Evolutionary conservation across 1,284 basidiomycete species (phyloP).

Genomic region (Thecaphora thlaspeos): DNA sequence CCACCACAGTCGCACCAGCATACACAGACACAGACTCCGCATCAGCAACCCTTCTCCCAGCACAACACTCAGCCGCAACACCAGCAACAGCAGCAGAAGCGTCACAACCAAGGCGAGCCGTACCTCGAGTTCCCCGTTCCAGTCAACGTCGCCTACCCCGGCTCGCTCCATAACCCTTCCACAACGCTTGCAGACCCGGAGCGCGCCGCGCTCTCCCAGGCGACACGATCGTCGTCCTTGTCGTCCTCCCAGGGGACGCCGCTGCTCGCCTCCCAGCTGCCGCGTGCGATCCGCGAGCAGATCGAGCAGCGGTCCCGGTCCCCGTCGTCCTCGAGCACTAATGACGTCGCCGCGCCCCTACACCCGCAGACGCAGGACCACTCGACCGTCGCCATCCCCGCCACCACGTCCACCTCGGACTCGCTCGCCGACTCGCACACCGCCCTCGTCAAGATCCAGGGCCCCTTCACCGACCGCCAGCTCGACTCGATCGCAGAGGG

Average conservation of each 20-base stretch:
- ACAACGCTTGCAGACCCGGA: constrained; percentile 29
- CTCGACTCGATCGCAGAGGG: constrained; percentile 90
- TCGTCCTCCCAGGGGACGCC: no score
- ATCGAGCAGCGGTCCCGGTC: constrained; percentile 26
- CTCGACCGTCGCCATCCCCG: constrained; percentile 40
- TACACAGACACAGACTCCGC: no score
- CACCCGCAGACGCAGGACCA: constrained; percentile 58
- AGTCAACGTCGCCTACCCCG: constrained; percentile 22
- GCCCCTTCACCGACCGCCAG: constrained; percentile 92
- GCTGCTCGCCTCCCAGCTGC: constrained; percentile 7
- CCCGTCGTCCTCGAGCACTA: constrained; percentile 21
- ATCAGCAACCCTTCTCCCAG: no score
- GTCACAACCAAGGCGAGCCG: constrained; percentile 1
- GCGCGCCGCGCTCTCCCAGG: constrained; percentile 12
- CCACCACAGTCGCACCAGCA: no score
- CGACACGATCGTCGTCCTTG: no score
- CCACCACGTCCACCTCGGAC: constrained; percentile 22
- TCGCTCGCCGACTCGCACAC: constrained; percentile 63
- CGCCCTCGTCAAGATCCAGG: constrained; percentile 93
- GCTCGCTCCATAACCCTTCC: constrained; percentile 28
- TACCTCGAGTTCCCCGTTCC: constrained; percentile 33
- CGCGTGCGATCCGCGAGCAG: constrained; percentile 22
- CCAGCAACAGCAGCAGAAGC: constrained; percentile 8
- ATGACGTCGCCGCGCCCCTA: constrained; percentile 50
- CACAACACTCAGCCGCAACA: no score